phyloP scores from a whole-genome alignment of 2,329 filamentous ascomycete species.

The Domatiomyces catenatus region DNA sequence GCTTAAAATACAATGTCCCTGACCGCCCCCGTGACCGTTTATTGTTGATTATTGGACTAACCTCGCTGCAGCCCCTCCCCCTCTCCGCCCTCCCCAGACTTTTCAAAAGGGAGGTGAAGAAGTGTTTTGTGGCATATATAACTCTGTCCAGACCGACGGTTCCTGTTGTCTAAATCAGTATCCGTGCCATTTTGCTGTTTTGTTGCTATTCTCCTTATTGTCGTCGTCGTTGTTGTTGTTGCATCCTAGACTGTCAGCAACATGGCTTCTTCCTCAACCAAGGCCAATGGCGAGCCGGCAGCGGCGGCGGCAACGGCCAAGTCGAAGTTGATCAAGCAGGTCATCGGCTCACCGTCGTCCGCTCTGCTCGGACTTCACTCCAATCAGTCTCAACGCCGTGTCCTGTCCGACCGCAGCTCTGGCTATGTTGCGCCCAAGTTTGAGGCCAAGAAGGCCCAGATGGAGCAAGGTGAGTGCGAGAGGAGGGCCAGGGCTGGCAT shows the following conservation, averaged over 20 bases:
- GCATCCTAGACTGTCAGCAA: constrained; percentile 7
- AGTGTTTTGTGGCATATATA: no score
- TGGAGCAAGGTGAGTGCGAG: constrained; percentile 50
- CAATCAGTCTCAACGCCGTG: constrained; percentile 41
- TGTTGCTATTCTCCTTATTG: no score
- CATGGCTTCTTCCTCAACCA: constrained; percentile 8
- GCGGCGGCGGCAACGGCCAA: constrained; percentile 19
- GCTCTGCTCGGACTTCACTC: constrained; percentile 58
- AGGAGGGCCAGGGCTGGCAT: not conserved
- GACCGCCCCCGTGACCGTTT: no score
- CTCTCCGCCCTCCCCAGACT: no score
- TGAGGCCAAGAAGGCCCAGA: constrained; percentile 81
- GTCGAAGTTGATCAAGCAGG: constrained; percentile 45
- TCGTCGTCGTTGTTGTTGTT: not conserved
- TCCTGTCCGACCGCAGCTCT: constrained; percentile 74
- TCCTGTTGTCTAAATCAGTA: no score
- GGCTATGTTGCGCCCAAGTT: constrained; percentile 94
- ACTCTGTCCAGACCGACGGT: no score
- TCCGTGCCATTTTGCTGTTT: not conserved
- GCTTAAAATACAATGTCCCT: not conserved
- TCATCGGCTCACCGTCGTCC: constrained; percentile 36
- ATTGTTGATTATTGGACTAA: no score
- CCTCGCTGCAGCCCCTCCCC: no score
- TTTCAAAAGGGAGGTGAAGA: no score
- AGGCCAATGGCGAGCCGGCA: constrained; percentile 13